Base-by-base conservation (phyloP, 192 early-diverging fungal species). In the Helicostylum pulchrum region DNA sequence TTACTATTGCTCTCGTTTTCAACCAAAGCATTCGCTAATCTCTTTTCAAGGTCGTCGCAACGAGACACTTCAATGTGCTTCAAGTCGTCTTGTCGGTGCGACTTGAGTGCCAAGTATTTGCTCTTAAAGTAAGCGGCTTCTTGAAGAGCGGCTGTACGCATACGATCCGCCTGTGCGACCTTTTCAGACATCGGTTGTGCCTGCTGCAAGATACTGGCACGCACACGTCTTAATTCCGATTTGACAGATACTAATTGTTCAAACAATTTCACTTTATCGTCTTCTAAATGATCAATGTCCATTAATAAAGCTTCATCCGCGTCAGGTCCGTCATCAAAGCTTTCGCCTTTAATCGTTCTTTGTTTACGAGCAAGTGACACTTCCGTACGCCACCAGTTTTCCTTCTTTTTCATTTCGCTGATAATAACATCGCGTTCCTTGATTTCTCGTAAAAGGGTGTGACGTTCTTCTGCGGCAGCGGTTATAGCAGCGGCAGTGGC, bases 81-180 rank as follows among this genome's bases (percentile, higher is more conserved):
- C 11, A 81, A 42, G 3, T 77, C 76, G 9, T 69, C 64, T 0
- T 61, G 66, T 30, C 79, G 70, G 0, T 71, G 72, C 5, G 69
- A 57, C 45, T 80, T 68, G 12, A 85, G 57, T 4, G 83, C 83
- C 14, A 64, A 66, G 53, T 81, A 70, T 62, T 85, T 85, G 9
- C 78, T 74, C 58, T 83, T 83, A 55, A 80, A 75, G 46, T 85
- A 85, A 4, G 76, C 79, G 51, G 83, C 81, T 60, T 85, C 83
- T 55, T 85, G 83, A 15, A 85, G 62, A 4, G 83, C 83, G n/a
- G 79, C 78, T 0, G 74, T 76, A 1, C 83, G 71, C 58, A 80
- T 72, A 8, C 81, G 67, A 31, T 85, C 83, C 12, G 83, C 77
- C 19, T 79, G 75, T 2, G 62, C 62, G 21, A 85, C 69, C 23